These are phyloP conservation scores for Edaphochlamys debaryana DNA, from an alignment of 139 green algal species.

Conservation along the genomic window DNA sequence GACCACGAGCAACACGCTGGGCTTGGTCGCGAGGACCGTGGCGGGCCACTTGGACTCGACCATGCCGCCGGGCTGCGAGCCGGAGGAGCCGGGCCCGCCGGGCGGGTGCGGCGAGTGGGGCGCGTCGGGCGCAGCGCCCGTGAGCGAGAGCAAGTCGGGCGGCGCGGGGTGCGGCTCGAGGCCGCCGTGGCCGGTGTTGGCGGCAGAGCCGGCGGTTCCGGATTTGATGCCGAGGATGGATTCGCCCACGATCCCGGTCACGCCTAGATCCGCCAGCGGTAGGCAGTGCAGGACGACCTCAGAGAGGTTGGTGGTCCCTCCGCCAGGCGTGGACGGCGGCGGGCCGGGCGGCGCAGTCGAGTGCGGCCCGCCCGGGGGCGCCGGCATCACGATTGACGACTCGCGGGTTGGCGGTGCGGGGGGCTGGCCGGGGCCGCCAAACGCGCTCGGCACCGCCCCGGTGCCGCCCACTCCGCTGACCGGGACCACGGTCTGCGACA, in stretches of 20 bases:
- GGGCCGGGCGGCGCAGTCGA: too few relatives aligned
- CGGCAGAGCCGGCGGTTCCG: neutral
- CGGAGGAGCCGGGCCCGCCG: too few relatives aligned
- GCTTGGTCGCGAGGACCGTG: conserved; percentile 17
- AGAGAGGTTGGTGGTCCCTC: neutral
- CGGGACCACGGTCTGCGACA: neutral
- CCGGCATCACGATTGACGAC: too few relatives aligned
- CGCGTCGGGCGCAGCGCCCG: too few relatives aligned
- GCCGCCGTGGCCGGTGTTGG: neutral
- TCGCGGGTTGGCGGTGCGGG: too few relatives aligned
- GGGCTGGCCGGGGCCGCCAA: neutral
- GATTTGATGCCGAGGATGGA: neutral
- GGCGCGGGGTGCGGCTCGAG: neutral
- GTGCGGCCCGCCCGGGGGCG: too few relatives aligned
- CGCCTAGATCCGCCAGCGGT: conserved; percentile 8
- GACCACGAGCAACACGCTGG: conserved; percentile 20
- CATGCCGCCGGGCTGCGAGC: neutral
- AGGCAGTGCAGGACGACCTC: conserved; percentile 19
- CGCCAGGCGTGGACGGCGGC: too few relatives aligned
- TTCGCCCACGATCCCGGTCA: conserved; percentile 8
- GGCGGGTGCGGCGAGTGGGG: too few relatives aligned
- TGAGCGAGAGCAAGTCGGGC: too few relatives aligned
- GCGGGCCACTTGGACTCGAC: conserved; percentile 19
- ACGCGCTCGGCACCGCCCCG: neutral
- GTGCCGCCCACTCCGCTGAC: neutral